Evolutionary conservation across 2,329 filamentous ascomycete genomes (phyloP).

Genomic region (Stenocarpella maydis): DNA sequence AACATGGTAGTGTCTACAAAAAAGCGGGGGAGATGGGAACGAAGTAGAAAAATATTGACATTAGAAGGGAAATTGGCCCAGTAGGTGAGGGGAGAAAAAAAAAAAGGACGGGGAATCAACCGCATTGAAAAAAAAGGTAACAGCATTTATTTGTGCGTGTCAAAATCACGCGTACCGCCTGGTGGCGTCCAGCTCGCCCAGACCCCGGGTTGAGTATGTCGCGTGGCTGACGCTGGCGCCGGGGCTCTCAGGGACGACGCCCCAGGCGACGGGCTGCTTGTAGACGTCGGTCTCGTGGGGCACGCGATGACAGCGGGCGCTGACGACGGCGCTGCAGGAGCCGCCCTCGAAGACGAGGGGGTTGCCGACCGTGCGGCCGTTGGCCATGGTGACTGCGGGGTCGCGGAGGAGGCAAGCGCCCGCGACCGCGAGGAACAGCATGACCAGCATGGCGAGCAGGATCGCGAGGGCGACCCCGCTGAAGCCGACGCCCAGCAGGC

Average conservation of each 20-base stretch:
- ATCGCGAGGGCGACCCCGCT: slow-evolving; percentile 53
- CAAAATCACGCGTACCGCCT: slow-evolving; percentile 51
- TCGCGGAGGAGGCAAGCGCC: slow-evolving; percentile 52
- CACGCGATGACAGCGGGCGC: slow-evolving; percentile 55
- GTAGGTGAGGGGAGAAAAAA: background rate
- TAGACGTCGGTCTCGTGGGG: slow-evolving; percentile 46
- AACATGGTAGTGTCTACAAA: background rate
- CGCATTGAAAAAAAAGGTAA: background rate
- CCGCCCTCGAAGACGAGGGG: slow-evolving; percentile 57
- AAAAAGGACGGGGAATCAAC: background rate
- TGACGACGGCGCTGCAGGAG: slow-evolving; percentile 61
- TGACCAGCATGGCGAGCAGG: slow-evolving; percentile 50
- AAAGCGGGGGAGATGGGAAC: background rate
- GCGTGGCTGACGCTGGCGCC: slow-evolving; percentile 53
- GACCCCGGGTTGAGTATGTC: slow-evolving; percentile 51
- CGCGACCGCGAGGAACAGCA: slow-evolving; percentile 46
- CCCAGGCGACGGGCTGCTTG: slow-evolving; percentile 52
- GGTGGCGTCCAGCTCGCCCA: slow-evolving; percentile 46
- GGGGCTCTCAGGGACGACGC: slow-evolving; percentile 52
- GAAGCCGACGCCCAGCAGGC: slow-evolving; percentile 49
- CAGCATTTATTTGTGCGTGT: too few species aligned
- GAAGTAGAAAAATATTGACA: slow-evolving; percentile 20
- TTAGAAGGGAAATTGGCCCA: background rate
- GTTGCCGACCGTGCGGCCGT: slow-evolving; percentile 52
- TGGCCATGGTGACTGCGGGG: slow-evolving; percentile 45